Evolutionary conservation across 176 grass and related monocot genomes (phyloP).

Genomic region (Aegilops sharonensis): DNA sequence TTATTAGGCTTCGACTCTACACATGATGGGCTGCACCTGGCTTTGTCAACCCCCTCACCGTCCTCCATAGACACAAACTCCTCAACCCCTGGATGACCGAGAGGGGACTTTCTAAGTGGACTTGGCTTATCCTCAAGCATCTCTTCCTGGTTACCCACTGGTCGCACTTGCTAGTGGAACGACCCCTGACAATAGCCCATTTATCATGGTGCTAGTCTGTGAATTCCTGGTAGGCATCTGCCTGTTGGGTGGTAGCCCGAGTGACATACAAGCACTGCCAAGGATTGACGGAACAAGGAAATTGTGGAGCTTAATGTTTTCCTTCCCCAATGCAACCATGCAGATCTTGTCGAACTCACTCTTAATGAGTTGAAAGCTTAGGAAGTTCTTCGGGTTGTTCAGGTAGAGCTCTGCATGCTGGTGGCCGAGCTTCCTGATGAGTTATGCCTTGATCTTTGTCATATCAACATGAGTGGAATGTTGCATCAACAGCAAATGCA

Average conservation of each 20-base stretch:
- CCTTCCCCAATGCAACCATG: slow-evolving; percentile 40
- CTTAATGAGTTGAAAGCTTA: slow-evolving; percentile 43
- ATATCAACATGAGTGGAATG: slow-evolving; percentile 39
- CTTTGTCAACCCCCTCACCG: slow-evolving; percentile 59
- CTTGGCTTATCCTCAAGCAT: slow-evolving; percentile 41
- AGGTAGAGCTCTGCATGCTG: slow-evolving; percentile 48
- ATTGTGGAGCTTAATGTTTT: slow-evolving; percentile 60
- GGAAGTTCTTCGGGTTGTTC: slow-evolving; percentile 35
- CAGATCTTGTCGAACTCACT: slow-evolving; percentile 54
- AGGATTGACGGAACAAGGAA: slow-evolving; percentile 49
- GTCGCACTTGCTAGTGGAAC: neutral
- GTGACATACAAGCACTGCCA: slow-evolving; percentile 3
- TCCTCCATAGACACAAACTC: slow-evolving; percentile 64
- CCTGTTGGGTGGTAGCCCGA: slow-evolving; percentile 20
- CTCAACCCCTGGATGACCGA: slow-evolving; percentile 20
- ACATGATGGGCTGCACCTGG: slow-evolving; percentile 43
- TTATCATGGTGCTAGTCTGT: slow-evolving; percentile 32
- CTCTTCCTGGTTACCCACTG: slow-evolving; percentile 3
- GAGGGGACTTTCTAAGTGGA: slow-evolving; percentile 51
- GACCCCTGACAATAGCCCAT: slow-evolving; percentile 19
- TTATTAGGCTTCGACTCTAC: slow-evolving; percentile 41
- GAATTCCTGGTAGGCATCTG: slow-evolving; percentile 51
- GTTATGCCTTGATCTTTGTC: slow-evolving; percentile 43
- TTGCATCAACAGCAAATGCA: slow-evolving; percentile 42
- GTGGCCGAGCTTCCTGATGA: slow-evolving; percentile 39